A percentile compares a stretch with the other conserved stretches of the same genome.
Evolutionary conservation across 371 early-diverging fungal species (phyloP).

Genomic region (Lichtheimia corymbifera): DNA sequence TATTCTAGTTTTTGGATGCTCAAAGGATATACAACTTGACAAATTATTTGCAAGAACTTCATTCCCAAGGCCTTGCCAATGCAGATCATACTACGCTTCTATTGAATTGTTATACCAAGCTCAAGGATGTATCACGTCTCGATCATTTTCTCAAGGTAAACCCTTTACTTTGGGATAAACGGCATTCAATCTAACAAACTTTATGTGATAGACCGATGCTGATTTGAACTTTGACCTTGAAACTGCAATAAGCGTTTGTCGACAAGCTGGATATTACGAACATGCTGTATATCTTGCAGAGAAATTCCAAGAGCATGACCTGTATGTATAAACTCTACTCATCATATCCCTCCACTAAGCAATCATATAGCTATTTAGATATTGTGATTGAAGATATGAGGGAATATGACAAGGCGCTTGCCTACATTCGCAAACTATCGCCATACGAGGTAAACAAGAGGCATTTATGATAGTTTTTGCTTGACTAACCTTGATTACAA

Average conservation of each 20-base stretch:
- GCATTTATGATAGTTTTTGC: not conserved
- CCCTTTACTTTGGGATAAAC: not conserved
- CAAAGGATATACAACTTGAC: slow-evolving; percentile 90
- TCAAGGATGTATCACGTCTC: slow-evolving; percentile 79
- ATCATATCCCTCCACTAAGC: not conserved
- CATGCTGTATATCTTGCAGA: slow-evolving; percentile 88
- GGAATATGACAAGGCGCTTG: slow-evolving; percentile 73
- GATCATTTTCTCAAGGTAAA: slow-evolving; percentile 83
- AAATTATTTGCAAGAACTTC: slow-evolving; percentile 86
- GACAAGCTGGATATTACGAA: slow-evolving; percentile 86
- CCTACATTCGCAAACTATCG: slow-evolving; percentile 65
- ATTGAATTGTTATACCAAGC: slow-evolving; percentile 96
- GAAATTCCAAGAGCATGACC: slow-evolving; percentile 77
- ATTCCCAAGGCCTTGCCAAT: slow-evolving; percentile 82
- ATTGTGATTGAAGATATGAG: slow-evolving; percentile 87
- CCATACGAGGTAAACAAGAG: slow-evolving; percentile 45
- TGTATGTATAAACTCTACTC: slow-evolving; percentile 45
- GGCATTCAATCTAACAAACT: not conserved
- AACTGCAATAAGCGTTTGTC: slow-evolving; percentile 90
- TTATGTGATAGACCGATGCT: slow-evolving; percentile 53
- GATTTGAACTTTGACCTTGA: slow-evolving; percentile 86
- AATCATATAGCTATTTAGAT: slow-evolving; percentile 37
- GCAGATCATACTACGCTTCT: slow-evolving; percentile 93
- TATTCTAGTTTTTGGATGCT: slow-evolving; percentile 80
- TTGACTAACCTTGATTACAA: not conserved